Evolutionary conservation across 352 stramenopile species (phyloP).

Genomic region (Nothophytophthora sp.): DNA sequence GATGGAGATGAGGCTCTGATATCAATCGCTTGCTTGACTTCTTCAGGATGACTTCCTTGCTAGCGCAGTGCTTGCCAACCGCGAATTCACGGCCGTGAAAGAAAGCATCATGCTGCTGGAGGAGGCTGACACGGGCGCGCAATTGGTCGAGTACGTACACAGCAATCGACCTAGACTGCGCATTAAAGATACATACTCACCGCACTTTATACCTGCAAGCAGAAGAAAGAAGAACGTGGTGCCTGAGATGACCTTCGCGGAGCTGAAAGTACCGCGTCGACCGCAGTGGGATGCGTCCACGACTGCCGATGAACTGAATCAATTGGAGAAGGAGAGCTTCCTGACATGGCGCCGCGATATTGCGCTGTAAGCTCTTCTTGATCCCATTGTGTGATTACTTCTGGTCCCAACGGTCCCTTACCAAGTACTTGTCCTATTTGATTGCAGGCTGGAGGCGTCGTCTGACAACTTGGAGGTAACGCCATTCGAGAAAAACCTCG

Average conservation of each 20-base stretch:
- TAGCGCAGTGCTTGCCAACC: conserved; percentile 90
- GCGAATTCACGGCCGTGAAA: conserved; percentile 91
- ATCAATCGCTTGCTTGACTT: background rate
- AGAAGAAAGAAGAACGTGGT: conserved; percentile 58
- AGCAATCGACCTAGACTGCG: background rate
- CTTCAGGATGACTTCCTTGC: conserved; percentile 91
- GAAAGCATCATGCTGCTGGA: conserved; percentile 87
- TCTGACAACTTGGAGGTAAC: conserved; percentile 92
- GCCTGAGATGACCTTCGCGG: conserved; percentile 91
- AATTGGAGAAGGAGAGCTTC: conserved; percentile 97
- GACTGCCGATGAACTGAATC: conserved; percentile 96
- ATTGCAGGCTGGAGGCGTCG: conserved; percentile 69
- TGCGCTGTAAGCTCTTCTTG: conserved; percentile 88
- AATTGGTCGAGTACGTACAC: conserved; percentile 64
- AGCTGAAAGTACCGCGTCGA: conserved; percentile 96
- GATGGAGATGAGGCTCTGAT: background rate
- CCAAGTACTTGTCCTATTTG: conserved; percentile 1
- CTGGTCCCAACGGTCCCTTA: conserved; percentile 4
- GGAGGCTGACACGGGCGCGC: conserved; percentile 47
- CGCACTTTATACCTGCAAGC: background rate
- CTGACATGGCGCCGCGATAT: conserved; percentile 97
- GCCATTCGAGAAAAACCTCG: conserved; percentile 99
- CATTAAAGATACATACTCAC: background rate
- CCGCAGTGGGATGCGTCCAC: conserved; percentile 95
- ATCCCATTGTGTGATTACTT: too few relatives aligned